Evolutionary conservation across 2,329 filamentous ascomycete species (phyloP).

Genomic region (Beauveria scarabaeidicola): DNA sequence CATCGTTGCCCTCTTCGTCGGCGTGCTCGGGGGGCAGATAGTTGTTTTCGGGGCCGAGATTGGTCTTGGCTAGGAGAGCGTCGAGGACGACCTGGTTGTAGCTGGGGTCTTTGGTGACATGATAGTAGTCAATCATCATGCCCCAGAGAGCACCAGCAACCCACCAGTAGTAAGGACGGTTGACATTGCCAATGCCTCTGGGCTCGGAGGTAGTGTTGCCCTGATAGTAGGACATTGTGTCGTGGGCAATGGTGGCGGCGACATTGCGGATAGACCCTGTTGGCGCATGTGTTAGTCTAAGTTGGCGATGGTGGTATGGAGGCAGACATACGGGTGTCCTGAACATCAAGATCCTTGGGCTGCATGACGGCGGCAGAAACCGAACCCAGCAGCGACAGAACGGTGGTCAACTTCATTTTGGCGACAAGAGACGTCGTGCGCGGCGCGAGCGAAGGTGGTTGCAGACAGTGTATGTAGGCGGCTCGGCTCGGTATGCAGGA

Average conservation of each 20-base stretch:
- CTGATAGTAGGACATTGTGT: slow-evolving; percentile 55
- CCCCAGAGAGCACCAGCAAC: slow-evolving; percentile 57
- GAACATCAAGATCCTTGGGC: slow-evolving; percentile 33
- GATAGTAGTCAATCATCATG: slow-evolving; percentile 61
- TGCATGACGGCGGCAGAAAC: slow-evolving; percentile 20
- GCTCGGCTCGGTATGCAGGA: background rate
- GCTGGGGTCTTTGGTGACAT: slow-evolving; percentile 52
- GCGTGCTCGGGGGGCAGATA: slow-evolving; percentile 50
- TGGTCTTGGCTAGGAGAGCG: slow-evolving; percentile 47
- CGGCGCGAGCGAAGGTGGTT: background rate
- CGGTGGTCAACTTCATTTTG: slow-evolving; percentile 18
- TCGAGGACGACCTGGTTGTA: slow-evolving; percentile 54
- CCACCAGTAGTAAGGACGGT: slow-evolving; percentile 62
- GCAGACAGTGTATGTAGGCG: background rate
- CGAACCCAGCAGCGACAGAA: slow-evolving; percentile 8
- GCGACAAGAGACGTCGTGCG: background rate
- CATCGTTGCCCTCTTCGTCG: slow-evolving; percentile 57
- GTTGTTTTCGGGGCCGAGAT: slow-evolving; percentile 48
- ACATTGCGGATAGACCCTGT: slow-evolving; percentile 54
- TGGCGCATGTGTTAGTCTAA: slow-evolving; percentile 12
- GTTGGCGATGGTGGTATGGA: background rate
- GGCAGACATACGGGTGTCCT: slow-evolving; percentile 23
- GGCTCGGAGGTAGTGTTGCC: slow-evolving; percentile 37
- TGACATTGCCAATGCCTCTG: slow-evolving; percentile 52
- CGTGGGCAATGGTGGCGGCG: slow-evolving; percentile 51